Base-by-base conservation (phyloP, 2,329 filamentous ascomycete genomes). In the Ploettnerulaceae sp. region DNA sequence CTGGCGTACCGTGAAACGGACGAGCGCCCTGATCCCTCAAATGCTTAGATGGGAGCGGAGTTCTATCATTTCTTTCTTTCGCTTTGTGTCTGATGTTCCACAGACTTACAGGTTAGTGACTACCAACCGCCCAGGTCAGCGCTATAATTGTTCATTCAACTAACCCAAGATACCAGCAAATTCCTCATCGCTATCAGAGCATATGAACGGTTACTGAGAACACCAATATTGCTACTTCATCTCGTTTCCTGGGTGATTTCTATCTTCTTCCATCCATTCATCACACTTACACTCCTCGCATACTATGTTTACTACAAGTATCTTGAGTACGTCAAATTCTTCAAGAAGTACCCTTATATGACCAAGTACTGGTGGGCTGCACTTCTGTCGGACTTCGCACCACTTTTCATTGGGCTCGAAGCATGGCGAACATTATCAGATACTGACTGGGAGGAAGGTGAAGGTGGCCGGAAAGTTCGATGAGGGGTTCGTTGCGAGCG, bases 401-500 rank as follows among this genome's bases (percentile, higher is more conserved):
- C 29, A 9, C 8, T 32, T n/a, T 5, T 32, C 8, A 15, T 32
- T 14, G 29, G 29, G 6, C 8, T 6, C 29, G 8, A n/a, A n/a
- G 29, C 29, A 9, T 9, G 7, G n/a, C 6, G 8, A 7, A 32
- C 29, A n/a, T 32, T 32, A n/a, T 7, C 29, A 6, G 29, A 32
- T n/a, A 32, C 8, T n/a, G 15, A n/a, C 7, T 32, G 29, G 29
- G 29, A 32, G 7, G 8, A 32, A 6, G 29, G 29, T n/a, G 29
- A 32, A n/a, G 29, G 29, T 6, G 29, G 29, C 67, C 83, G 83
- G 63, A 84, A 85, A 64, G n/a, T n/a, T n/a, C n/a, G n/a, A n/a
- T n/a, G n/a, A n/a, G n/a, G n/a, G n/a, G n/a, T n/a, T n/a, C n/a
- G n/a, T n/a, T n/a, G n/a, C n/a, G n/a, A n/a, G n/a, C n/a, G n/a